A percentile compares a stretch with the other conserved stretches of the same genome.
phyloP scores from a whole-genome alignment of 2,329 filamentous ascomycete species.

The Fusarium decemcellulare region DNA sequence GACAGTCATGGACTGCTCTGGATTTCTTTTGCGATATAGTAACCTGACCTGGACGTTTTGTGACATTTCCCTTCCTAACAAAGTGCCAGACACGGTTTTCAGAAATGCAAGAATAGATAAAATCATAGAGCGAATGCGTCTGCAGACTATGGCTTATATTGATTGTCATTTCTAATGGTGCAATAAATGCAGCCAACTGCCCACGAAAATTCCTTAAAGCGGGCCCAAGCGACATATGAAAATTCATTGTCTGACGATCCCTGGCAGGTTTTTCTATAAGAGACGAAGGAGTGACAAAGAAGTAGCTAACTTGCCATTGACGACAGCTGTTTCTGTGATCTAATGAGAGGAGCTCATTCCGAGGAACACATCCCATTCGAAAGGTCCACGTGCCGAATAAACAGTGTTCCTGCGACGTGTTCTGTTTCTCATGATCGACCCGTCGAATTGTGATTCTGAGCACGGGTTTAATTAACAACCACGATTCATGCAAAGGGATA shows the following conservation, averaged over 20 bases:
- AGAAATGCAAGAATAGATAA: too few relatives aligned
- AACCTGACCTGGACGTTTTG: too few relatives aligned
- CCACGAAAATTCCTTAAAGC: neutral
- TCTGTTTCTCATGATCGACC: neutral
- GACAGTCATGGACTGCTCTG: too few relatives aligned
- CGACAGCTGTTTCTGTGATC: neutral
- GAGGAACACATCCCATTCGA: neutral
- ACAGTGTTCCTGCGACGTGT: neutral
- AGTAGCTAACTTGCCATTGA: neutral
- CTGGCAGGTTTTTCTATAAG: neutral
- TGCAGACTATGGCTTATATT: neutral
- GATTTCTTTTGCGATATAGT: too few relatives aligned
- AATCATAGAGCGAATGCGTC: too few relatives aligned
- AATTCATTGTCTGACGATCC: neutral
- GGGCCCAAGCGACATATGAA: neutral
- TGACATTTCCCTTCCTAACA: too few relatives aligned
- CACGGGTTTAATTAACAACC: neutral
- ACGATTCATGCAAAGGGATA: neutral
- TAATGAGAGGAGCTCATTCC: neutral
- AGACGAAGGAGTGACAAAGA: neutral
- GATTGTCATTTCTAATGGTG: neutral
- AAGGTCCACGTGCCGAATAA: neutral
- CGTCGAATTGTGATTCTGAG: neutral
- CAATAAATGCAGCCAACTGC: neutral
- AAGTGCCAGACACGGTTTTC: too few relatives aligned